These are phyloP conservation scores for Candida caryicola DNA, from an alignment of 805 yeast species.

Conservation along the genomic window DNA sequence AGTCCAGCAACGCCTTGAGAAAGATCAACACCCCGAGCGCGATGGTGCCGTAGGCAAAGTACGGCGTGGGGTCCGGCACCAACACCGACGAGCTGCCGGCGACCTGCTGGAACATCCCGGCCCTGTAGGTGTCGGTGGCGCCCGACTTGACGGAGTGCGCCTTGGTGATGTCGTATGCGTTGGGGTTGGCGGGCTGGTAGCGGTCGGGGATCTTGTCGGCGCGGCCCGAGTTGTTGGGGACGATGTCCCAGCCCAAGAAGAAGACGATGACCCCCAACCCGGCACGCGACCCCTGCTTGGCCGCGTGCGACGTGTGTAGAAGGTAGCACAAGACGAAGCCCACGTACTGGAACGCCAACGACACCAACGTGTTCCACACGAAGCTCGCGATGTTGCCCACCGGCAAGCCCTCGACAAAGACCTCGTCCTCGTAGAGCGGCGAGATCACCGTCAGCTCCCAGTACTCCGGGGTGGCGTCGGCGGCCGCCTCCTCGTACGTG, in stretches of 20 bases:
- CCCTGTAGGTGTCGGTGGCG: slow-evolving; percentile 26
- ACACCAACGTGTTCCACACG: slow-evolving; percentile 84
- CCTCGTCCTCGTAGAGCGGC: slow-evolving; percentile 81
- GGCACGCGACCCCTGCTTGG: slow-evolving; percentile 89
- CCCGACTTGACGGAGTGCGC: slow-evolving; percentile 26
- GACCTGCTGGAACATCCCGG: slow-evolving; percentile 32
- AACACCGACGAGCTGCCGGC: slow-evolving; percentile 43
- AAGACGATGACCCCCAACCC: slow-evolving; percentile 87
- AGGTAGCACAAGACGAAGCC: slow-evolving; percentile 90
- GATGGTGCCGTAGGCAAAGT: slow-evolving; percentile 61
- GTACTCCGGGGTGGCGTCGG: slow-evolving; percentile 92
- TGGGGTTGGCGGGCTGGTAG: slow-evolving; percentile 34
- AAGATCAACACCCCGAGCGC: slow-evolving; percentile 66
- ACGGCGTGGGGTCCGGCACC: slow-evolving; percentile 55
- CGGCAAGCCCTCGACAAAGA: slow-evolving; percentile 91
- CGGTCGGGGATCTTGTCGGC: slow-evolving; percentile 32
- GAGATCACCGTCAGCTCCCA: slow-evolving; percentile 89
- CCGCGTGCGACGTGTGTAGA: slow-evolving; percentile 94
- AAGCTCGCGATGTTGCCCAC: slow-evolving; percentile 90
- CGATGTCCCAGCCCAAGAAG: slow-evolving; percentile 50
- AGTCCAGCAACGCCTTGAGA: slow-evolving; percentile 68
- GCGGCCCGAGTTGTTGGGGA: slow-evolving; percentile 40
- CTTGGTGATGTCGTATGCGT: slow-evolving; percentile 29
- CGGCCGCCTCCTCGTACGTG: slow-evolving; percentile 90
- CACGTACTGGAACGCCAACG: slow-evolving; percentile 88